Percentiles rank a stretch among this genome's conserved stretches.
Evolutionary conservation across 1,284 basidiomycete species (phyloP).

Genomic region (Trichosporon sp.): DNA sequence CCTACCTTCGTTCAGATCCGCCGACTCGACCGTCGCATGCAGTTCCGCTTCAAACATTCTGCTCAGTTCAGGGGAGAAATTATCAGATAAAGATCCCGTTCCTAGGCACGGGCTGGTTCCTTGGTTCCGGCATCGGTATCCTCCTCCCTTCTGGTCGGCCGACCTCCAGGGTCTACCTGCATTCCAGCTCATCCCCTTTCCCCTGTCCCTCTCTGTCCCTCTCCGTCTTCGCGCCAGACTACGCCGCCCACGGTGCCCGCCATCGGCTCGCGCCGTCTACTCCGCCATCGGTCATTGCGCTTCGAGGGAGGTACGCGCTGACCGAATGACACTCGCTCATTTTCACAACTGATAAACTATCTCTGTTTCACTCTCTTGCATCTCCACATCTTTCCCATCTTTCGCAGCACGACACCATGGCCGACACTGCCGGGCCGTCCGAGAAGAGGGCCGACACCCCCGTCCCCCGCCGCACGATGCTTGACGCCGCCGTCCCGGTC

Average conservation of each 20-base stretch:
- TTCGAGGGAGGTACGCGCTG: background rate
- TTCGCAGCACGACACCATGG: background rate
- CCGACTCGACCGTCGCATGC: too few relatives aligned
- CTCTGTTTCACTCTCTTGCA: background rate
- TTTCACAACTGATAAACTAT: background rate
- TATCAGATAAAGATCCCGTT: slow-evolving; percentile 1
- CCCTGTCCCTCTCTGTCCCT: background rate
- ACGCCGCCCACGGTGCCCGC: too few relatives aligned
- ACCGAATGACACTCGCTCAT: background rate
- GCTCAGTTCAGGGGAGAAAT: background rate
- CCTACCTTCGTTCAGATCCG: too few relatives aligned
- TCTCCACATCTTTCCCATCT: background rate
- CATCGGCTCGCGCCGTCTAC: too few relatives aligned
- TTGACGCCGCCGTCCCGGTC: slow-evolving; percentile 16
- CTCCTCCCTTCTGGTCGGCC: background rate
- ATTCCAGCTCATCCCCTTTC: too few relatives aligned
- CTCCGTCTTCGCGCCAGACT: background rate
- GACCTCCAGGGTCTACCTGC: background rate
- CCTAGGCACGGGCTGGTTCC: background rate
- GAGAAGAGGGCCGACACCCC: background rate
- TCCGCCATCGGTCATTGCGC: background rate
- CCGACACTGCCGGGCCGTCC: background rate
- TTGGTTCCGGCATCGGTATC: background rate
- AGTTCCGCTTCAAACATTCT: too few relatives aligned
- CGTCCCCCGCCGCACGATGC: slow-evolving; percentile 5